A percentile compares a stretch with the other conserved stretches of the same genome.
Evolutionary conservation across 148 eudicot genomes (phyloP).

Genomic region (Vaccinium macrocarpon): DNA sequence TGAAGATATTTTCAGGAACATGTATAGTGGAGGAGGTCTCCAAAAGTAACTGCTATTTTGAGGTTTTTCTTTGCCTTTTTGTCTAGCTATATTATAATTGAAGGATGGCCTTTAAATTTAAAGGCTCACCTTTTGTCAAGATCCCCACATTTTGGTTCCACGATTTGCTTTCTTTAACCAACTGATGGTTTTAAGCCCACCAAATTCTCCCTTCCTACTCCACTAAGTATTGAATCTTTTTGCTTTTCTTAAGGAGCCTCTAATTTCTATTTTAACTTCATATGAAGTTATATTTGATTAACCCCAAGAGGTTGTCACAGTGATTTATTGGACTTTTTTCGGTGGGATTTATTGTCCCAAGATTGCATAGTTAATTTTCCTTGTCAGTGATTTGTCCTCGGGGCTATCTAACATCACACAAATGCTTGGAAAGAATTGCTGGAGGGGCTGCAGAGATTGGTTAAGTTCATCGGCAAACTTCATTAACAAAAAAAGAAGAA

Average conservation of each 20-base stretch:
- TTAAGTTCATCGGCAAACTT: too few species aligned
- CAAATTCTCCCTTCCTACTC: background rate
- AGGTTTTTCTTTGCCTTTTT: background rate
- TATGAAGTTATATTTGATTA: background rate
- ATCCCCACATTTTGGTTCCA: background rate
- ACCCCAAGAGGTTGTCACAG: too few species aligned
- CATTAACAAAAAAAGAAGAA: too few species aligned
- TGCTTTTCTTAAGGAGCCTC: background rate
- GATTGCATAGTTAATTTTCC: too few species aligned
- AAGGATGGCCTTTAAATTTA: background rate
- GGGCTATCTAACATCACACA: too few species aligned
- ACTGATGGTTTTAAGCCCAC: constrained; percentile 9
- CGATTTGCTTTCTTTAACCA: constrained; percentile 6
- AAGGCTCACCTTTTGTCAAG: background rate
- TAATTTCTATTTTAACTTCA: background rate
- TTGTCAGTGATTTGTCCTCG: too few species aligned
- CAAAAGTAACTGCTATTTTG: background rate
- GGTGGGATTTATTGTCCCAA: too few species aligned
- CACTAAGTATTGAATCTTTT: background rate
- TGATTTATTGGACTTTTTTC: too few species aligned
- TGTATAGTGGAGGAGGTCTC: background rate
- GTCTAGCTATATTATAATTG: background rate
- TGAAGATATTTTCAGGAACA: background rate
- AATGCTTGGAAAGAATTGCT: too few species aligned
- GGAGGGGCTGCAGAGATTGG: too few species aligned